A percentile compares a stretch with the other conserved stretches of the same genome.
Evolutionary conservation across 208 protist species (phyloP).

Genomic region (Wallacemonas sp.): DNA sequence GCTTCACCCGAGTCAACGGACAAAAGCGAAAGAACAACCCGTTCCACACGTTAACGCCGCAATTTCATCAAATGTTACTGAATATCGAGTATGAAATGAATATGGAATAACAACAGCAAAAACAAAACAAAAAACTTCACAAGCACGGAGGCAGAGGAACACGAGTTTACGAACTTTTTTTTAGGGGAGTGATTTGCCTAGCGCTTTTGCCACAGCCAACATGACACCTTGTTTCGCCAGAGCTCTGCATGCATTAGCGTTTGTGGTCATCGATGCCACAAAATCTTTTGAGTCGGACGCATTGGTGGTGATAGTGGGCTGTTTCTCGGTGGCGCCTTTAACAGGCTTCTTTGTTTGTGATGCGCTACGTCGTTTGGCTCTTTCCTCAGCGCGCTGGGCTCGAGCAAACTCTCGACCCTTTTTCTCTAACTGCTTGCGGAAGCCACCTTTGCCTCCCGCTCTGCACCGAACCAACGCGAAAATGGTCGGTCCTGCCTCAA

Average conservation of each 20-base stretch:
- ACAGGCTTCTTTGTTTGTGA: background rate
- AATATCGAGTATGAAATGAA: no score
- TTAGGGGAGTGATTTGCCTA: constrained; percentile 12
- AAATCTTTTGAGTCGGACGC: background rate
- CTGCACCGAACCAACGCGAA: constrained; percentile 34
- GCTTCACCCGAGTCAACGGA: no score
- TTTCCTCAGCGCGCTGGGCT: constrained; percentile 45
- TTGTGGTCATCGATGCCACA: constrained; percentile 7
- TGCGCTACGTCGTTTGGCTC: background rate
- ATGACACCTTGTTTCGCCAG: constrained; percentile 20
- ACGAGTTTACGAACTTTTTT: background rate
- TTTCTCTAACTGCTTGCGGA: constrained; percentile 84
- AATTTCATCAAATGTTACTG: no score
- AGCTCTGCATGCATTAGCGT: background rate
- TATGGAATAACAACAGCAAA: no score
- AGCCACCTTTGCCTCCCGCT: constrained; percentile 79
- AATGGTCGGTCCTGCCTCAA: background rate
- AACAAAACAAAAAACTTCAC: no score
- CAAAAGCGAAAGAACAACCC: no score
- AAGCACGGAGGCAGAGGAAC: no score
- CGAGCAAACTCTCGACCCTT: constrained; percentile 78
- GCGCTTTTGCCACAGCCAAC: constrained; percentile 3
- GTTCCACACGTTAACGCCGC: no score
- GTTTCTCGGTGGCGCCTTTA: background rate
- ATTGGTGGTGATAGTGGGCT: background rate